phyloP scores from a whole-genome alignment of 2,329 filamentous ascomycete genomes.

The Aureobasidium sp. region DNA sequence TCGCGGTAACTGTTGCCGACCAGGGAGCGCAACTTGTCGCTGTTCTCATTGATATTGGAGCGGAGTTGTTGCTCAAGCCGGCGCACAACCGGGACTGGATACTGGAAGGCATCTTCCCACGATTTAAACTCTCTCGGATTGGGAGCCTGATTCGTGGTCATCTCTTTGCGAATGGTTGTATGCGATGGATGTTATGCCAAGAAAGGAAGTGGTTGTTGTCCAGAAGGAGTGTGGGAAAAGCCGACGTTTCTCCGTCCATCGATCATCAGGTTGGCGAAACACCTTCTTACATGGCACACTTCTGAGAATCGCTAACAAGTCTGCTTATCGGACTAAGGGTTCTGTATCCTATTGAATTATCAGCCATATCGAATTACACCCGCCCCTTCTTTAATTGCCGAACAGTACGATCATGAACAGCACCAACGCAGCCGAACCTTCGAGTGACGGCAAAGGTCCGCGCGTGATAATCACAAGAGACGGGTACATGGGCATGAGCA shows the following conservation, averaged over 20 bases:
- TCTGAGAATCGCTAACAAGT: neutral
- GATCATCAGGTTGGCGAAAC: neutral
- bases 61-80: constrained; percentile 59
- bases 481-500: neutral
- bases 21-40: constrained; percentile 58
- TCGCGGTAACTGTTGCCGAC: constrained; percentile 74
- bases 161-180: constrained; percentile 25
- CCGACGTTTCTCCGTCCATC: neutral
- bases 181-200: neutral
- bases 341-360: too few species aligned
- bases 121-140: constrained; percentile 50
- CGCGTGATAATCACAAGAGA: neutral
- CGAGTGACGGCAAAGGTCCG: neutral
- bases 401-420: neutral
- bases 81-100: constrained; percentile 56
- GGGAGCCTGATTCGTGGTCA: constrained; percentile 43
- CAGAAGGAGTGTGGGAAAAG: neutral
- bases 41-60: constrained; percentile 55
- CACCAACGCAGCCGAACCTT: neutral
- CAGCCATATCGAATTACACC: too few species aligned
- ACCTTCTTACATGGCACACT: neutral
- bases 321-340: too few species aligned
- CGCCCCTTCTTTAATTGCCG: too few species aligned
- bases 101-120: constrained; percentile 63
- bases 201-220: constrained; percentile 10